Conservation (phyloP, 495 filamentous ascomycete species). For the Neurospora sublineolata region DNA sequence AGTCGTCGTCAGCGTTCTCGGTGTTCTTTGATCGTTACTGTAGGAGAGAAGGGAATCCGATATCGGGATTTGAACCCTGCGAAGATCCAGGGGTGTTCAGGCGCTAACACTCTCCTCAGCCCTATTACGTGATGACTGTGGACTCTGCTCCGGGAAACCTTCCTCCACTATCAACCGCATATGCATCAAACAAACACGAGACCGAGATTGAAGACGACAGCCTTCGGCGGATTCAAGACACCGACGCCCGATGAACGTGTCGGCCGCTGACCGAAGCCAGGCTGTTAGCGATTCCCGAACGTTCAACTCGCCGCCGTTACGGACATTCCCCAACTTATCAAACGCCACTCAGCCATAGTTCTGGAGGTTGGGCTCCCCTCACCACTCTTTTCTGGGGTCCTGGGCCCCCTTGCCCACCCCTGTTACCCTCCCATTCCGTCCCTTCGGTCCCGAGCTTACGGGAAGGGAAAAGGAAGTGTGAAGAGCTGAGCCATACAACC, state of each 20-base stretch:
- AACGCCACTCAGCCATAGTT: not conserved
- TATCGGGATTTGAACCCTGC: not conserved
- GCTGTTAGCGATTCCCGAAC: not conserved
- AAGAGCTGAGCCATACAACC: not conserved
- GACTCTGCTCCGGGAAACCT: not conserved
- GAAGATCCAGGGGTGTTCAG: not conserved
- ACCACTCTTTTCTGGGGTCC: not conserved
- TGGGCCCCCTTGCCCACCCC: not conserved
- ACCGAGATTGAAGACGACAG: not conserved
- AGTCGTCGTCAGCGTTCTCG: not conserved
- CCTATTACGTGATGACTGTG: not conserved
- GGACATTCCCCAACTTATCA: slow-evolving; percentile 18
- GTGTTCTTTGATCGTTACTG: no score
- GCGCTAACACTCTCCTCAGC: not conserved
- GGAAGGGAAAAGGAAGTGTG: not conserved
- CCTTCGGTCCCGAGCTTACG: not conserved
- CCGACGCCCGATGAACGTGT: not conserved
- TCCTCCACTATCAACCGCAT: not conserved
- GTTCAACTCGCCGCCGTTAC: not conserved
- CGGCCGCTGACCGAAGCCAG: not conserved
- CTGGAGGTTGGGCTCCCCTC: not conserved
- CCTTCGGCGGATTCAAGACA: not conserved
- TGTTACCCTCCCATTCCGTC: not conserved
- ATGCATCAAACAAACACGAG: not conserved
- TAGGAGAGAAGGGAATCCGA: no score